phyloP scores from a whole-genome alignment of 345 rosid species.

The Eucalyptus regnans region DNA sequence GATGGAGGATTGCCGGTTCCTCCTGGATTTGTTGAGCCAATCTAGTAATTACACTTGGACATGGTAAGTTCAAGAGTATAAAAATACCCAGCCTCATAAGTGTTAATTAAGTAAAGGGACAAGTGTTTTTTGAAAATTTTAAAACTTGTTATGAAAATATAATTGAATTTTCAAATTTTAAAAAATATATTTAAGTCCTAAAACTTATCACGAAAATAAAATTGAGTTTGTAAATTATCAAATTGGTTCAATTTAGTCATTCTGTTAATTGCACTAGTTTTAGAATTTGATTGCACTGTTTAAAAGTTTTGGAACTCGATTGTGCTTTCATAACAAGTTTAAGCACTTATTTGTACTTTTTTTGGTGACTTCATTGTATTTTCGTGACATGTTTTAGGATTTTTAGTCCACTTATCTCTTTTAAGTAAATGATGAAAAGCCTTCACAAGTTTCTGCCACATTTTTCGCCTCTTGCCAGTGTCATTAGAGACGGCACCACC shows the following conservation, averaged over 20 bases:
- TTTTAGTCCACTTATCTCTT: no score
- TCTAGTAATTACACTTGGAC: constrained; percentile 15
- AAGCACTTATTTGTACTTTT: no score
- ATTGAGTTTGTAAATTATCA: fast-evolving
- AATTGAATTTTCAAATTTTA: no score
- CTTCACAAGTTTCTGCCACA: neutral
- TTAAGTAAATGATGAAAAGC: neutral
- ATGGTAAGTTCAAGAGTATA: constrained; percentile 6
- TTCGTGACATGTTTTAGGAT: fast-evolving
- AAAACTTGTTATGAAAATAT: no score
- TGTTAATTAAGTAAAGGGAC: neutral
- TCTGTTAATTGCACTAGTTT: no score
- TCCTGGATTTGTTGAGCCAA: constrained; percentile 1
- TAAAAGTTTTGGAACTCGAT: neutral
- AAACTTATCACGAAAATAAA: no score
- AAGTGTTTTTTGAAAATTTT: neutral
- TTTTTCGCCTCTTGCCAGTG: neutral
- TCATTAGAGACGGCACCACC: constrained; percentile 6
- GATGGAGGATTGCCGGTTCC: constrained; percentile 8
- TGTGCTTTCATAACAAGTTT: fast-evolving
- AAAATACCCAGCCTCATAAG: neutral
- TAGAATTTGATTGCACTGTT: no score
- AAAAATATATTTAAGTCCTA: fast-evolving
- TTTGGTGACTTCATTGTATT: fast-evolving
- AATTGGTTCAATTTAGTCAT: no score